phyloP scores from a whole-genome alignment of 352 stramenopile species.

The Phytophthora quininea region DNA sequence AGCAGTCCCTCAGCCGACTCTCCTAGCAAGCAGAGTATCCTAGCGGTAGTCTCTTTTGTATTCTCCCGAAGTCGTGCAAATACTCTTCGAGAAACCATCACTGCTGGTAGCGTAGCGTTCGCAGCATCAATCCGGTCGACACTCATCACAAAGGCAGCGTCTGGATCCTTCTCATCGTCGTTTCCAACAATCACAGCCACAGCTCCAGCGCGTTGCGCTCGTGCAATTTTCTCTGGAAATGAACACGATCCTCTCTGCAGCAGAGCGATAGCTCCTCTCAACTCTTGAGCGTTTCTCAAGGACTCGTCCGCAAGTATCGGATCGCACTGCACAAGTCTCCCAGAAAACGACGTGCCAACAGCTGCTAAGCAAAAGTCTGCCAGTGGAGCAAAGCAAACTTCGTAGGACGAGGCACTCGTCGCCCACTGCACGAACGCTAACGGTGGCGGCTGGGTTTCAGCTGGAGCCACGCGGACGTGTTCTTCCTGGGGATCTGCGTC shows the following conservation, averaged over 20 bases:
- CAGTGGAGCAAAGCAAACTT: constrained; percentile 63
- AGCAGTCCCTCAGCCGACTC: constrained; percentile 46
- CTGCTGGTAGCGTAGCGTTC: constrained; percentile 69
- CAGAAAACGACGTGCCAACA: constrained; percentile 51
- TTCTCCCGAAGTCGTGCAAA: constrained; percentile 45
- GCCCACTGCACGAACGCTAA: constrained; percentile 80
- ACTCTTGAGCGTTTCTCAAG: constrained; percentile 41
- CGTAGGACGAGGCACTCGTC: constrained; percentile 43
- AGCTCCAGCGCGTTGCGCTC: constrained; percentile 58
- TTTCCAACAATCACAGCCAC: constrained; percentile 75
- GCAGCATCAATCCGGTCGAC: constrained; percentile 68
- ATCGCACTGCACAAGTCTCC: constrained; percentile 48
- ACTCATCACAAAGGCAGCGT: constrained; percentile 77
- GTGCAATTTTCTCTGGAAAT: constrained; percentile 74
- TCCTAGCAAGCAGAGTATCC: constrained; percentile 60
- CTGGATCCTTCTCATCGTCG: constrained; percentile 50
- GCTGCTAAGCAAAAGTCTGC: constrained; percentile 64
- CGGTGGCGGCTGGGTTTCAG: constrained; percentile 33
- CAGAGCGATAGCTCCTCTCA: constrained; percentile 52
- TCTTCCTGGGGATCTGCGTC: no score
- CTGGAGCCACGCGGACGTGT: no score
- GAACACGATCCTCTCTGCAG: constrained; percentile 66
- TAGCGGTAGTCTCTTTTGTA: constrained; percentile 21
- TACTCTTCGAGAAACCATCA: constrained; percentile 64
- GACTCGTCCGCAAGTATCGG: constrained; percentile 51